A percentile compares a stretch with the other conserved stretches of the same genome.
Conservation (phyloP, 345 rosid genomes). For the Corchorus olitorius region DNA sequence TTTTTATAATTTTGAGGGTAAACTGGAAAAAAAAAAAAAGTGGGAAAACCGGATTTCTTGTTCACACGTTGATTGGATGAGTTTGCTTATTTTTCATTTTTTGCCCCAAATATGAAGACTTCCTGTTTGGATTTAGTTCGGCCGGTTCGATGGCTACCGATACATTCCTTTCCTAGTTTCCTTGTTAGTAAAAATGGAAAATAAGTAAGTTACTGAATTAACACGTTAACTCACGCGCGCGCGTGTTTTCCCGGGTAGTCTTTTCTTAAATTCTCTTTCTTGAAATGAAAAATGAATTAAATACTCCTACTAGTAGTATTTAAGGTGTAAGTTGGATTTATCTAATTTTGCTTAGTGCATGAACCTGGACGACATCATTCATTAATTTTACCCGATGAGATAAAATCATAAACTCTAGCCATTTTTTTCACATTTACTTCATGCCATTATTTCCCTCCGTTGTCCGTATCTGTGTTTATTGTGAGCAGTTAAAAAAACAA, state of each 20-base stretch:
- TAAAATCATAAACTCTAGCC: not conserved
- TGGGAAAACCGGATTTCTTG: conserved; percentile 4
- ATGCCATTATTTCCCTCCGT: no score
- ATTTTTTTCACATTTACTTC: not conserved
- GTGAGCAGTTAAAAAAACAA: no score
- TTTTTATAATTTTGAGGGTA: not conserved
- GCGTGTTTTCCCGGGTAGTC: not conserved
- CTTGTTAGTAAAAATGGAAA: not conserved
- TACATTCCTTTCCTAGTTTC: not conserved
- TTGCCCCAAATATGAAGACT: not conserved
- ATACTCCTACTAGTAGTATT: not conserved
- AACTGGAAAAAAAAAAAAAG: not conserved
- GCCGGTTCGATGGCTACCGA: not conserved
- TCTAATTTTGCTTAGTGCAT: conserved; percentile 2
- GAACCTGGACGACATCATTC: not conserved
- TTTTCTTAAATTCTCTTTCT: not conserved
- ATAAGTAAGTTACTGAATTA: not conserved
- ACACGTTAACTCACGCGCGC: conserved; percentile 1
- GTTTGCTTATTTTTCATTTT: not conserved
- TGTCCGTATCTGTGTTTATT: no score
- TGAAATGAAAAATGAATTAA: not conserved
- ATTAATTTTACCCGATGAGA: not conserved
- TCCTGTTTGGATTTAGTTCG: not conserved
- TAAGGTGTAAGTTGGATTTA: not conserved
- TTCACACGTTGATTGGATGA: conserved; percentile 24